Evolutionary conservation across 2,329 filamentous ascomycete species (phyloP).

Genomic region (Penicillium rolfsii): DNA sequence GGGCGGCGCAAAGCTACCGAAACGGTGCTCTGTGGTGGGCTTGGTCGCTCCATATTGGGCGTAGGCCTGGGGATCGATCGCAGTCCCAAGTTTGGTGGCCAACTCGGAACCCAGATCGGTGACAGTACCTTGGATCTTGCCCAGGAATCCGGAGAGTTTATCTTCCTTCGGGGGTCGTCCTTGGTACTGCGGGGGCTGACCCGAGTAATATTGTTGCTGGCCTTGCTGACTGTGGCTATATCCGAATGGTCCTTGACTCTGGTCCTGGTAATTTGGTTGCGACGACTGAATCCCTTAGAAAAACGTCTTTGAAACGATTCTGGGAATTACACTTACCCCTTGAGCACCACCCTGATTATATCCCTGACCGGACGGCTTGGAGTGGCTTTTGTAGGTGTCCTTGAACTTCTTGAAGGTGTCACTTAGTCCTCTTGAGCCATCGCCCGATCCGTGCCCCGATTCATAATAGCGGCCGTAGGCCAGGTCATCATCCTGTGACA

Average conservation of each 20-base stretch:
- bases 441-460: slow-evolving; percentile 37
- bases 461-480: slow-evolving; percentile 59
- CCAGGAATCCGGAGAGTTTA: slow-evolving; percentile 53
- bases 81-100: slow-evolving; percentile 53
- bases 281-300: not conserved
- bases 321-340: slow-evolving; percentile 20
- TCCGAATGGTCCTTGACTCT: slow-evolving; percentile 27
- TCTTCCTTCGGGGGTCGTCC: slow-evolving; percentile 43
- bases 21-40: slow-evolving; percentile 53
- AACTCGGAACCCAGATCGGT: slow-evolving; percentile 56
- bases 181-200: slow-evolving; percentile 26
- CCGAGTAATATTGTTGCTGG: slow-evolving; percentile 25
- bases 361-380: slow-evolving; percentile 26
- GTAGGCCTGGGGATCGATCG: slow-evolving; percentile 54
- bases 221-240: slow-evolving; percentile 32
- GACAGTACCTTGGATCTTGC: slow-evolving; percentile 58
- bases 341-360: slow-evolving; percentile 28
- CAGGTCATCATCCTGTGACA: slow-evolving; percentile 55
- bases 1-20: slow-evolving; percentile 70
- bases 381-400: slow-evolving; percentile 42
- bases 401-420: slow-evolving; percentile 56
- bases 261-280: slow-evolving; percentile 26
- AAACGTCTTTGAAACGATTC: not conserved
- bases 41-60: slow-evolving; percentile 47
- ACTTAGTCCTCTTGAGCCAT: slow-evolving; percentile 55